Percentiles rank a stretch among this genome's conserved stretches.
Conservation (phyloP, 306 rosid genomes). For the Ziziphus jujuba region DNA sequence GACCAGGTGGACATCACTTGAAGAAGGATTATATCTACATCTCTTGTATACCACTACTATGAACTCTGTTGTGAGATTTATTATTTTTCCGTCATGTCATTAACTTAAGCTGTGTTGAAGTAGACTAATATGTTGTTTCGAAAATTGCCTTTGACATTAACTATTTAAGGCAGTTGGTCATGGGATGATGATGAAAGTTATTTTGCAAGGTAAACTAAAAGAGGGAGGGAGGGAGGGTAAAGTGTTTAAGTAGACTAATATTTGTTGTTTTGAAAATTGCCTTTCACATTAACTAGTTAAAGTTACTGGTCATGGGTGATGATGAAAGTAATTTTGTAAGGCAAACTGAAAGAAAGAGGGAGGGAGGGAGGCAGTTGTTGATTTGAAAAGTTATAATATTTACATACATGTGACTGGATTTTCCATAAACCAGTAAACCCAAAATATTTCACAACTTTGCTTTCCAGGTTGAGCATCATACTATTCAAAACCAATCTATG, state of each 20-base stretch:
- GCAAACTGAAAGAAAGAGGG: too few relatives aligned
- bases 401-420: not conserved
- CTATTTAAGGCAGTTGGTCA: constrained; percentile 1
- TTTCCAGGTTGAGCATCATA: not conserved
- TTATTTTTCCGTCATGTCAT: not conserved
- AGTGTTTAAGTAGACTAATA: too few relatives aligned
- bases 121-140: constrained; percentile 8
- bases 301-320: too few relatives aligned
- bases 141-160: constrained; percentile 1
- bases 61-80: constrained; percentile 4
- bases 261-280: too few relatives aligned
- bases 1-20: constrained; percentile 57
- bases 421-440: not conserved
- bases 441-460: not conserved
- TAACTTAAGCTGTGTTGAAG: constrained; percentile 24
- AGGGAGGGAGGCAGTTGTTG: too few relatives aligned
- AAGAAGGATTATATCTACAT: constrained; percentile 82
- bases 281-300: too few relatives aligned
- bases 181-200: constrained; percentile 10
- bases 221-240: not conserved
- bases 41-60: constrained; percentile 53
- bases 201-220: not conserved
- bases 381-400: not conserved
- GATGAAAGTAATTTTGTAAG: too few relatives aligned
- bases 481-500: not conserved